A percentile compares a stretch with the other conserved stretches of the same genome.
Conservation (phyloP, 1,284 basidiomycete genomes). For the Afroboletus lepidellus region DNA sequence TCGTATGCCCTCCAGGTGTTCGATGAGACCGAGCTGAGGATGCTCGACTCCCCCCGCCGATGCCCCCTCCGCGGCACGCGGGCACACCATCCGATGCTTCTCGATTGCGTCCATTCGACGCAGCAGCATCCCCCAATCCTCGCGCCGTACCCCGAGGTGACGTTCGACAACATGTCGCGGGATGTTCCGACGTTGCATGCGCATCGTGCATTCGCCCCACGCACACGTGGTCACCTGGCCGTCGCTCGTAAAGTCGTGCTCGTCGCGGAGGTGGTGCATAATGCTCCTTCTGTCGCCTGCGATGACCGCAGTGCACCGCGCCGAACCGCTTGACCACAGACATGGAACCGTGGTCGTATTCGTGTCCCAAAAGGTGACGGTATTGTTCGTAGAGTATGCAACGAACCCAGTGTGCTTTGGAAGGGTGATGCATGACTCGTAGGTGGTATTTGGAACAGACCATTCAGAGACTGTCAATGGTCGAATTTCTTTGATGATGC, state of each 20-base stretch:
- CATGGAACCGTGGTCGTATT: conserved; percentile 18
- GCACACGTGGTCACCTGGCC: conserved; percentile 11
- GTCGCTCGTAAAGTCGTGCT: conserved; percentile 27
- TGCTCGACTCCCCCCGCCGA: background rate
- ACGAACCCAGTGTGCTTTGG: too few relatives aligned
- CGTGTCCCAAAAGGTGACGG: too few relatives aligned
- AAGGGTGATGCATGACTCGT: too few relatives aligned
- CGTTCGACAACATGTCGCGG: conserved; percentile 26
- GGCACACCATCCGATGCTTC: conserved; percentile 23
- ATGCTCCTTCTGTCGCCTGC: conserved; percentile 22
- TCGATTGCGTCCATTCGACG: conserved; percentile 28
- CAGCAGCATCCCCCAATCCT: conserved; percentile 18
- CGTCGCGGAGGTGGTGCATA: conserved; percentile 22
- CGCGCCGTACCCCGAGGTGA: conserved; percentile 26
- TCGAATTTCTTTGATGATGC: too few relatives aligned
- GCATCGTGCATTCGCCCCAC: conserved; percentile 19
- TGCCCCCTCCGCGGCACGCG: conserved; percentile 9
- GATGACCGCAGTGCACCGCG: conserved; percentile 18
- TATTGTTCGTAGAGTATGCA: too few relatives aligned
- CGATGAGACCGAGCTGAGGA: too few relatives aligned
- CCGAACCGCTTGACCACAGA: conserved; percentile 15
- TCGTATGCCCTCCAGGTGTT: too few relatives aligned
- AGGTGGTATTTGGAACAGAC: too few relatives aligned
- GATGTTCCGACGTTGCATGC: conserved; percentile 31
- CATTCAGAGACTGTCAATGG: too few relatives aligned